Base-by-base conservation (phyloP, 176 grass and related monocot species). In the Dactylis glomerata region DNA sequence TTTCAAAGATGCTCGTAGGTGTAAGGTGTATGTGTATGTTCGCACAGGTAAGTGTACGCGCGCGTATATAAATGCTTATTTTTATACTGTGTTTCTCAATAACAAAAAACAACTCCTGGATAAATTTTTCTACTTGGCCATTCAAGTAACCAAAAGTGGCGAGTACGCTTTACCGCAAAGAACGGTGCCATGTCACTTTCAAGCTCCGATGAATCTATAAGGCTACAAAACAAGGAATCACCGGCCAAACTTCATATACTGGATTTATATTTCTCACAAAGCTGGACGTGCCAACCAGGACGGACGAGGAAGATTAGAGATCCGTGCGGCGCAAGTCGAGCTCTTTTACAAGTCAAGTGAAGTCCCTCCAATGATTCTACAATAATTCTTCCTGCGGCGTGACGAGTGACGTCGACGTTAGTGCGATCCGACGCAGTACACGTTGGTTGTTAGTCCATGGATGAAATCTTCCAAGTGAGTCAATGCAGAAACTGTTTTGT, bases 251-350 rank as follows among this genome's bases (percentile, higher is more conserved):
- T 75, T 75, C 42, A 9, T 27, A 26, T 3, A 14, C 2, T 5
- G n/a, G n/a, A n/a, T n/a, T n/a, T n/a, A n/a, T n/a, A n/a, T n/a
- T n/a, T n/a, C n/a, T n/a, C 41, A 42, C 41, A 8, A 42, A 52
- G 41, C 14, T 47, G 41, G 41, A 71, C n/a, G 24, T 73, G 38
- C 13, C 15, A 31, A 30, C n/a, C 5, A 59, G 40, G 38, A 24
- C 26, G 47, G 44, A 2, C 42, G 49, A 52, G 8, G n/a, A 26
- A n/a, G 68, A 23, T 61, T 76, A 4, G 27, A 36, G 36, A 36
- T 84, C 14, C 66, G 75, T 88, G 67, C 34, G 34, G 67, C 36
- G 44, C 81, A 88, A 88, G 81, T n/a, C 23, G 30, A 37, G 72
- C 38, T 40, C 36, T 31, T 3, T 31, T 31, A 31, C 28, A 17